phyloP scores from a whole-genome alignment of 305 asterid species.

The Galium porrigens region DNA sequence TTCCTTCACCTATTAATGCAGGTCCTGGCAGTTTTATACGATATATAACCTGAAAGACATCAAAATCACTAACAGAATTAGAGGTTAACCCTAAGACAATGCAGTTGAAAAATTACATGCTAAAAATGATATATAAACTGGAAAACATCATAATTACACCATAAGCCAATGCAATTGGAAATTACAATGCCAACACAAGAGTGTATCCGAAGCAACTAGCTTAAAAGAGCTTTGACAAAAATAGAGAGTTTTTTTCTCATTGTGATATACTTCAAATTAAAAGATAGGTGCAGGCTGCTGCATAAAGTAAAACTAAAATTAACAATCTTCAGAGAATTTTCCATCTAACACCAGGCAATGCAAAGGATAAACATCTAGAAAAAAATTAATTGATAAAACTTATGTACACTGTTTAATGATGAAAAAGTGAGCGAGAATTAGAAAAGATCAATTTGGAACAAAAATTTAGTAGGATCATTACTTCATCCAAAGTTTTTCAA shows the following conservation, averaged over 20 bases:
- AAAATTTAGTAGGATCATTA: background rate
- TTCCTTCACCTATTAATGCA: slow-evolving; percentile 93
- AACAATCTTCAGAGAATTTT: background rate
- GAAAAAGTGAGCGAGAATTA: background rate
- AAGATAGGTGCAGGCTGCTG: background rate
- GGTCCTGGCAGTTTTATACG: slow-evolving; percentile 87
- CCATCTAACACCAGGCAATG: background rate
- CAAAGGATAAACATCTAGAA: background rate
- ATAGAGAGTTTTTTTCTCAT: background rate
- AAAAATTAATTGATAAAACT: background rate
- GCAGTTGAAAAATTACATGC: too few species aligned
- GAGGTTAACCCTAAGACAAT: slow-evolving; percentile 5
- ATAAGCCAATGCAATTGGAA: background rate
- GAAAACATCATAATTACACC: slow-evolving; percentile 4
- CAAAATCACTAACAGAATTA: background rate
- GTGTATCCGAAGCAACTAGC: background rate
- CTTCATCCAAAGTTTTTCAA: background rate
- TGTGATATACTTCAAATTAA: background rate
- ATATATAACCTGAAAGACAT: slow-evolving; percentile 56
- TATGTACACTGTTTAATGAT: background rate
- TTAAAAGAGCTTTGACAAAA: slow-evolving; percentile 10
- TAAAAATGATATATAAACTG: background rate
- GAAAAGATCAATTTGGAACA: background rate
- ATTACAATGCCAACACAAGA: background rate
- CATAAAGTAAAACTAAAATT: background rate